Conservation (phyloP, 2,329 filamentous ascomycete genomes). For the Botryotinia globosa region DNA sequence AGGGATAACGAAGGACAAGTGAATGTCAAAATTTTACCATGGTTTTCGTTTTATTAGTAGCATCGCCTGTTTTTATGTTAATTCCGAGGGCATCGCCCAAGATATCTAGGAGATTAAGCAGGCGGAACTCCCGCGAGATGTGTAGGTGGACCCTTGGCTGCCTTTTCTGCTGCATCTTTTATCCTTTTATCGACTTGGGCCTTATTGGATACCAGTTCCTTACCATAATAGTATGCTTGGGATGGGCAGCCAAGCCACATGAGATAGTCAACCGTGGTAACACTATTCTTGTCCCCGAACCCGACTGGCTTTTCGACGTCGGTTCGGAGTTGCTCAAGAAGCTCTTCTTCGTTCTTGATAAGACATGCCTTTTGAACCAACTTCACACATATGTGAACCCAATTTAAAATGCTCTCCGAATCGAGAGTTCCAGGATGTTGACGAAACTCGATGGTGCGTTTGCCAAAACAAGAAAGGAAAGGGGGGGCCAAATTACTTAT, state of each 20-base stretch:
- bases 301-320: constrained; percentile 1
- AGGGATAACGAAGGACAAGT: too few relatives aligned
- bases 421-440: constrained; percentile 31
- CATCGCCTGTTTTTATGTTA: too few relatives aligned
- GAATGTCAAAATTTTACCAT: background rate
- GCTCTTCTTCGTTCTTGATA: background rate
- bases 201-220: background rate
- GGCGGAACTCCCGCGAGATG: background rate
- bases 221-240: constrained; percentile 12
- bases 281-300: background rate
- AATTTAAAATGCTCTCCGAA: constrained; percentile 22
- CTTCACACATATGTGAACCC: constrained; percentile 24
- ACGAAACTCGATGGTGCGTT: constrained; percentile 33
- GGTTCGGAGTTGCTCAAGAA: background rate
- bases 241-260: constrained; percentile 9
- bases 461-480: accelerated
- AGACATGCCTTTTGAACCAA: constrained; percentile 20
- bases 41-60: background rate
- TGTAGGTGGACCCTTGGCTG: background rate
- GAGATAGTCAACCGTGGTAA: background rate
- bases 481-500: background rate
- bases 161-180: too few relatives aligned
- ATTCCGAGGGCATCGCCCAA: background rate
- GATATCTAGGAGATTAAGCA: background rate
- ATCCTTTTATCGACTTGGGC: background rate